Conservation (phyloP, 169 alveolate species). For the Plasmodium cynomolgi region DNA sequence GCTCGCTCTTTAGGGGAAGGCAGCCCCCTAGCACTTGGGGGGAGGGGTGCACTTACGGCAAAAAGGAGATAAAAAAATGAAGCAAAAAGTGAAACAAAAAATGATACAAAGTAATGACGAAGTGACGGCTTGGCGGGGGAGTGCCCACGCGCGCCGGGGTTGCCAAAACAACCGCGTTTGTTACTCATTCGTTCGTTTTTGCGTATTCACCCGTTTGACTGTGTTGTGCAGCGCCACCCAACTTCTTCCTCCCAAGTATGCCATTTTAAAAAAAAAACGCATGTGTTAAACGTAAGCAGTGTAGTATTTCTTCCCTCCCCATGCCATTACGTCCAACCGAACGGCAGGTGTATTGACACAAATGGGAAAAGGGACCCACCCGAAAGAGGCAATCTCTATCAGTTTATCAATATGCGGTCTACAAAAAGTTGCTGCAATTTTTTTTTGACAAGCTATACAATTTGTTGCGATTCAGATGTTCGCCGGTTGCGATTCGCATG, state of each 20-base stretch:
- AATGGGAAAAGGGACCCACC: not conserved
- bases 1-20: not conserved
- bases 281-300: not conserved
- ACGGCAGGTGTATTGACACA: not conserved
- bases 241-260: not conserved
- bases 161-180: slow-evolving; percentile 20
- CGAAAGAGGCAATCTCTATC: not conserved
- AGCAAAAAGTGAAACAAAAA: not conserved
- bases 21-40: not conserved
- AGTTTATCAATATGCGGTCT: not conserved
- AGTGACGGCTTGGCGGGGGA: not conserved
- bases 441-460: not conserved
- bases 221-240: not conserved
- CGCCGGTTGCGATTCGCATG: not conserved
- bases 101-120: not conserved
- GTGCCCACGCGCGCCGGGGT: too few relatives aligned
- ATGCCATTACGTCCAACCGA: not conserved
- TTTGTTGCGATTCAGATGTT: not conserved
- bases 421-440: not conserved
- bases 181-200: slow-evolving; percentile 54
- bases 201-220: slow-evolving; percentile 10
- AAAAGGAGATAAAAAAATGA: not conserved
- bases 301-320: not conserved
- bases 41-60: not conserved
- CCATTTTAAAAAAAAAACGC: not conserved